Conservation (phyloP, 2,329 filamentous ascomycete species). For the Diaporthe sp. region DNA sequence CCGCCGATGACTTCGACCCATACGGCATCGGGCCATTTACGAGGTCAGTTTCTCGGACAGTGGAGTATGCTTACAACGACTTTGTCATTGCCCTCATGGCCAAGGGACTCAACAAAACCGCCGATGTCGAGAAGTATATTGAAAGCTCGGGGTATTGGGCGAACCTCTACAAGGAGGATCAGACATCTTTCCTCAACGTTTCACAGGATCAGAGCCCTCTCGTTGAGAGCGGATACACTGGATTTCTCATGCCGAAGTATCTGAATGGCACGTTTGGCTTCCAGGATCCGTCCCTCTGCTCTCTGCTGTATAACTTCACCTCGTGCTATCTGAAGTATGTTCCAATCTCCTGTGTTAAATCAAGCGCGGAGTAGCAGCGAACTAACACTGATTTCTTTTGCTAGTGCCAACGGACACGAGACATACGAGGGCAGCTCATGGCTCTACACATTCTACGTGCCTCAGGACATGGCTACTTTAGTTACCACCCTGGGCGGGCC, state of each 20-base stretch:
- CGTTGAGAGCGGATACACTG: slow-evolving; percentile 71
- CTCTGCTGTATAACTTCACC: slow-evolving; percentile 61
- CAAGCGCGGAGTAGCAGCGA: not conserved
- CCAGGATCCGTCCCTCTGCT: slow-evolving; percentile 75
- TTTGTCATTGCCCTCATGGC: slow-evolving; percentile 75
- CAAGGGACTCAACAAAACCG: slow-evolving; percentile 64
- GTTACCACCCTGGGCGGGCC: slow-evolving; percentile 68
- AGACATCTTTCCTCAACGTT: slow-evolving; percentile 60
- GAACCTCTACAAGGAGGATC: slow-evolving; percentile 72
- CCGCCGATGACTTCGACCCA: slow-evolving; percentile 73
- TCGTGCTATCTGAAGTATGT: slow-evolving; percentile 43
- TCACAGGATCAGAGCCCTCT: slow-evolving; percentile 32
- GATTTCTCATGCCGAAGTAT: slow-evolving; percentile 77
- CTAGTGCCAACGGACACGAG: slow-evolving; percentile 63
- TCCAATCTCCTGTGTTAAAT: too few relatives aligned
- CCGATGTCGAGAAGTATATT: slow-evolving; percentile 70
- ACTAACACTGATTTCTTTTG: not conserved
- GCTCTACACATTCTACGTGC: slow-evolving; percentile 75
- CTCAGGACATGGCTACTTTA: slow-evolving; percentile 58
- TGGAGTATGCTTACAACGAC: slow-evolving; percentile 83
- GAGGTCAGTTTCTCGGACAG: slow-evolving; percentile 76
- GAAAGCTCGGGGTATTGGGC: slow-evolving; percentile 72
- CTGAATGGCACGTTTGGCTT: slow-evolving; percentile 75
- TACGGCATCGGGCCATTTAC: slow-evolving; percentile 74
- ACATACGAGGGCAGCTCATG: slow-evolving; percentile 78